A percentile compares a stretch with the other conserved stretches of the same genome.
These are phyloP conservation scores for Penicillium brasilianum DNA, from an alignment of 2,329 filamentous ascomycete genomes.

Conservation along the genomic window DNA sequence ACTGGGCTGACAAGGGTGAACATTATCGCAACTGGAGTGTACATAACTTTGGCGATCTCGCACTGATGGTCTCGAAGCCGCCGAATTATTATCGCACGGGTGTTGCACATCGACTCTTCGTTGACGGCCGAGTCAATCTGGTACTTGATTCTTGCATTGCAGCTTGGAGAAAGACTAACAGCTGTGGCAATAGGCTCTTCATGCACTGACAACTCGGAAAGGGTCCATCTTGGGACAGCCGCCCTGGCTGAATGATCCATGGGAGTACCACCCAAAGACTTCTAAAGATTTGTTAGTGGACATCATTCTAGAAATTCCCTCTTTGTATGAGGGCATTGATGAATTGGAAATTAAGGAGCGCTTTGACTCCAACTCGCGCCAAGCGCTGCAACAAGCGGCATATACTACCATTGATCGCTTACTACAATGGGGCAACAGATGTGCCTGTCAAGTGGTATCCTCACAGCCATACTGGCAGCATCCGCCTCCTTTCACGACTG, in stretches of 20 bases:
- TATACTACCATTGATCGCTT: neutral
- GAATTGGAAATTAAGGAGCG: neutral
- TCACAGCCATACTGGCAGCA: neutral
- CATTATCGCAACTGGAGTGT: slow-evolving; percentile 8
- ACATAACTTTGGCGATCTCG: slow-evolving; percentile 14
- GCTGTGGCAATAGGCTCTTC: slow-evolving; percentile 1
- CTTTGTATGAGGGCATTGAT: slow-evolving; percentile 11
- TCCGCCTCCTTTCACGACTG: neutral
- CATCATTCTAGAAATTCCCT: slow-evolving; percentile 10
- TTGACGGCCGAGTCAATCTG: slow-evolving; percentile 11
- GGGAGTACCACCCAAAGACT: slow-evolving; percentile 10
- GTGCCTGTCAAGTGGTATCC: neutral
- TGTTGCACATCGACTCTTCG: slow-evolving; percentile 14
- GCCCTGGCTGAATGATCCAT: slow-evolving; percentile 9
- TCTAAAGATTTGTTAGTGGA: slow-evolving; percentile 15
- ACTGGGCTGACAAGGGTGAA: neutral
- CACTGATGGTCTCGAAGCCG: slow-evolving; percentile 8
- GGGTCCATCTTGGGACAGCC: neutral
- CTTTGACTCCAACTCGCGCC: neutral
- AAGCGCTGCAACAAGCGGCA: neutral
- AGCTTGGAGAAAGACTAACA: neutral
- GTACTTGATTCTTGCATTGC: neutral
- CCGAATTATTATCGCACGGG: slow-evolving; percentile 11
- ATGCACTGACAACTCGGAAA: slow-evolving; percentile 4
- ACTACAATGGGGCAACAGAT: neutral